Evolutionary conservation across 2,329 filamentous ascomycete species (phyloP), one percentile per base, ranked within the genome.

Genomic region (Nemania bipapillata): DNA sequence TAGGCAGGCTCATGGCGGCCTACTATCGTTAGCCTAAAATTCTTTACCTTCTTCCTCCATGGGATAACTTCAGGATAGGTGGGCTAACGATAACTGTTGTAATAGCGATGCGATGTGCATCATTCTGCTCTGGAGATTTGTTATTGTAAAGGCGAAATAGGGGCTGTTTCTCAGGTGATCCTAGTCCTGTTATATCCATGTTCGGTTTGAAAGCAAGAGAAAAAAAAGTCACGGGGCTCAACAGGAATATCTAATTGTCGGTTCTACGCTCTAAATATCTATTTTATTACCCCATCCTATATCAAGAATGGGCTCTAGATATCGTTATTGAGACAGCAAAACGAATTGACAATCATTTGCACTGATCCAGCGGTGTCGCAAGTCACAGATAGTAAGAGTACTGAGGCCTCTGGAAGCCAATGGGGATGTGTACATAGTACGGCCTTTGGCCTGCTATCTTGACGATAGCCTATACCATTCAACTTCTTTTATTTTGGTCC

Each of bases 271-370:
- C 64, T 58, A 66, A 35, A 66, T 11, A 55, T 63, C 64, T 58
- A 66, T 9, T 30, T 42, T 8, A 37, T 32, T 66, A 24, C 53
- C 64, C 58, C 64, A 63, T 54, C 63, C 58, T 45, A 63, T 63
- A 58, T 42, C 53, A 47, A 66, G 45, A 63, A 66, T 63, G n/a
- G 63, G 45, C 35, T 66, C 64, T 28, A 53, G 64, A n/a, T 58
- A 26, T 47, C 64, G 58, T n/a, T 66, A 63, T 37, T 58, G 58
- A 17, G 47, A 15, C 28, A 35, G 64, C 58, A 63, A 58, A 22
- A 58, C 45, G 40, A 49, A 22, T 26, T 58, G 53, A 53, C 28
- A 35, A 9, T 66, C 58, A 5, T 47, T 66, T 49, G 53, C 45
- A 63, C 64, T 58, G 47, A 66, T 58, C 1, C 53, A 58, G 2